Conservation (phyloP, 148 eudicot species). For the Bassia scoparia region DNA sequence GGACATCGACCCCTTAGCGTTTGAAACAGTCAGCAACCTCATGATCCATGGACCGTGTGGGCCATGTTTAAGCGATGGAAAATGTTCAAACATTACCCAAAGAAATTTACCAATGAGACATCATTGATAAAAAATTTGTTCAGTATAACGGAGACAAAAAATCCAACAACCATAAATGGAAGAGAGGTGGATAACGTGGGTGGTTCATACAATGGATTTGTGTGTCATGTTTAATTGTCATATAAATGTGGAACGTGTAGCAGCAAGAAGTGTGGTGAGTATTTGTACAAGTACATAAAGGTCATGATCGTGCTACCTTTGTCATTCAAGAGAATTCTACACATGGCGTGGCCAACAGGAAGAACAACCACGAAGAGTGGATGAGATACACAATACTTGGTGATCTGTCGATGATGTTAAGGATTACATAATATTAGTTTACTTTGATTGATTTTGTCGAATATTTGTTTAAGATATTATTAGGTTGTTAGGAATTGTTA, state of each 20-base stretch:
- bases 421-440: too few relatives aligned
- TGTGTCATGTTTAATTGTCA: background rate
- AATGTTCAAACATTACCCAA: too few relatives aligned
- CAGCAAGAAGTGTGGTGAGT: background rate
- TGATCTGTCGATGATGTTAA: too few relatives aligned
- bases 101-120: background rate
- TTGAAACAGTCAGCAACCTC: too few relatives aligned
- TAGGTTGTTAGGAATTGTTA: too few relatives aligned
- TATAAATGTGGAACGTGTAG: background rate
- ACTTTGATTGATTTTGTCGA: too few relatives aligned
- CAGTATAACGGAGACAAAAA: background rate
- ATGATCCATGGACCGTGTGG: too few relatives aligned
- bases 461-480: too few relatives aligned
- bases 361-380: background rate
- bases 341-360: background rate
- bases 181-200: background rate
- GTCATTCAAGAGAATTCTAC: background rate
- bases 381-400: background rate
- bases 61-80: too few relatives aligned
- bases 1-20: background rate
- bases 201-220: background rate
- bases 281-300: background rate
- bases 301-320: background rate
- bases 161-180: background rate
- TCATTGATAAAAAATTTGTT: background rate